Base-by-base conservation (phyloP, 306 rosid species). In the Carpinus viminea region DNA sequence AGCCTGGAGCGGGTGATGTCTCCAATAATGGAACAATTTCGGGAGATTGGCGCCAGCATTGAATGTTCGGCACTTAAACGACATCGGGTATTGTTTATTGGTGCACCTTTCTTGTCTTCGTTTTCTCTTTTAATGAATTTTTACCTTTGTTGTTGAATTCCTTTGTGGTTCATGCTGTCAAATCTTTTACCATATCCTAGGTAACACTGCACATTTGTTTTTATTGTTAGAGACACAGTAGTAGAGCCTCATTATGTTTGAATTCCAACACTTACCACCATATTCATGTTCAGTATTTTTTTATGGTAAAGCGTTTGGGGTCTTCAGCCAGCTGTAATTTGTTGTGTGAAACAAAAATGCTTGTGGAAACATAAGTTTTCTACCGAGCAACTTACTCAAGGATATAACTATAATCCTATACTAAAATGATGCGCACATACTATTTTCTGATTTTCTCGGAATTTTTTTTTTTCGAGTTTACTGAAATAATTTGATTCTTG, bases 1-100 rank as follows among this genome's bases (percentile, higher is more conserved):
- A 96, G 93, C 92, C 81, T 96, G 80, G 97, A 96, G 78, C 94
- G 84, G 79, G 96, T 91, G 85, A 96, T 96, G 99, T 91, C 99
- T 26, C 98, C 99, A 55, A 91, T 96, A 81, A 96, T 93, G 99
- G 97, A 96, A 82, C 97, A 96, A 70, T 93, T 96, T 81, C 94
- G 93, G 62, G 98, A 96, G 86, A 96, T 96, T 89, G 98, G 91
- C 83, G 91, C 99, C 73, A 89, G 97, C 86, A 93, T 93, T 0
- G 99, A 96, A 82, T 93, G 98, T 81, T 96, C 97, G 11, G 96
- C 98, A 70, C 73, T 78, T 68, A 96, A 90, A 86, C 97, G 83
- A 82, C 90, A 90, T 75, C 99, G 93, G 97, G 99, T 95, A 81
- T 9, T 24, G 5, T 59, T 28, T 46, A 72, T 68, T 1, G n/a